A percentile compares a stretch with the other conserved stretches of the same genome.
These are phyloP conservation scores for Cordyceps farinosa DNA, from an alignment of 2,329 filamentous ascomycete genomes.

Conservation along the genomic window DNA sequence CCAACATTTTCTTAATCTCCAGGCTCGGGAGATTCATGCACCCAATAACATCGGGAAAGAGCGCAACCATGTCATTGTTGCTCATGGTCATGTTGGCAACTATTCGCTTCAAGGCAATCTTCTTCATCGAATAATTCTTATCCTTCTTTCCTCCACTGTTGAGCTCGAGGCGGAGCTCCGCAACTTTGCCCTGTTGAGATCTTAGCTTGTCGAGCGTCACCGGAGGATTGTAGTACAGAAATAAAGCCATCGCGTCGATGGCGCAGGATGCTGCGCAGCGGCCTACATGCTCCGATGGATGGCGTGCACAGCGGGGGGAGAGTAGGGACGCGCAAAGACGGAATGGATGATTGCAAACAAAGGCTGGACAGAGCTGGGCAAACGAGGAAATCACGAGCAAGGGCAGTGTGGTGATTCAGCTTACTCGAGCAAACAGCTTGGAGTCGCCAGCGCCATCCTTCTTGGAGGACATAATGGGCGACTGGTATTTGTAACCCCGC, in stretches of 20 bases:
- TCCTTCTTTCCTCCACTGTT: slow-evolving; percentile 95
- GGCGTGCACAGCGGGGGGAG: not conserved
- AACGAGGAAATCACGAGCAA: slow-evolving; percentile 1
- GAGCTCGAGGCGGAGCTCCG: slow-evolving; percentile 91
- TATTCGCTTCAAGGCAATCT: slow-evolving; percentile 98
- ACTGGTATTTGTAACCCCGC: slow-evolving; percentile 17
- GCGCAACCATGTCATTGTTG: slow-evolving; percentile 98
- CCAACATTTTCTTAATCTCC: slow-evolving; percentile 99
- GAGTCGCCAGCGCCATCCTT: slow-evolving; percentile 76
- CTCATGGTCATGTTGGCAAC: slow-evolving; percentile 99
- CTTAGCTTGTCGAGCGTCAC: slow-evolving; percentile 48
- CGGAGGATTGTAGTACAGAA: slow-evolving; percentile 51
- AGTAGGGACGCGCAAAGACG: not conserved
- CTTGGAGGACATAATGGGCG: slow-evolving; percentile 50
- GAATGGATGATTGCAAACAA: not conserved
- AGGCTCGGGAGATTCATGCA: slow-evolving; percentile 94
- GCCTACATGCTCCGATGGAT: slow-evolving; percentile 1
- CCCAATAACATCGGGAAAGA: slow-evolving; percentile 91
- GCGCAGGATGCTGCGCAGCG: not conserved
- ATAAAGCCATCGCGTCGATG: slow-evolving; percentile 39
- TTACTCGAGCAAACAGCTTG: slow-evolving; percentile 97
- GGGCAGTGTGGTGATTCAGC: slow-evolving; percentile 27
- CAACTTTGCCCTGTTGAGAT: slow-evolving; percentile 88
- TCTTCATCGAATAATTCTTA: slow-evolving; percentile 92
- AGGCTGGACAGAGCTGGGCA: slow-evolving; percentile 18